A percentile compares a stretch with the other conserved stretches of the same genome.
Conservation (phyloP, 768 basidiomycete species). For the Auricularia sp. region DNA sequence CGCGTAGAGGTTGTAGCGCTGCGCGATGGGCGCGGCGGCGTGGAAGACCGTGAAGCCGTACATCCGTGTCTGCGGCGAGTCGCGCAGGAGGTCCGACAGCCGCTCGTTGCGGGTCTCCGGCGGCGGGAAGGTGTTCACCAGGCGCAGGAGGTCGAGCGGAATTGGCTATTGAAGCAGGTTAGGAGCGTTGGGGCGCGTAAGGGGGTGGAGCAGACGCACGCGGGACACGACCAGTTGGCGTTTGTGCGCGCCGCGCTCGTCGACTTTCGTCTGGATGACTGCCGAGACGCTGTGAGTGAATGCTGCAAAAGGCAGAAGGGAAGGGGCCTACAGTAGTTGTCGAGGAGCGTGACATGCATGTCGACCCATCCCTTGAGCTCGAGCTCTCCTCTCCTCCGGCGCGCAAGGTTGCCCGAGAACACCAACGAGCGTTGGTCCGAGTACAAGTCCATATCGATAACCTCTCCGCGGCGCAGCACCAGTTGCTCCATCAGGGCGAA, state of each 20-base stretch:
- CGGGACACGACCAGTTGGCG: conserved; percentile 44
- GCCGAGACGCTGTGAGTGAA: conserved; percentile 27
- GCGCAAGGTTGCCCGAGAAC: conserved; percentile 52
- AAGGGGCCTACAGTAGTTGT: conserved; percentile 56
- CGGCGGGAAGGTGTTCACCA: conserved; percentile 51
- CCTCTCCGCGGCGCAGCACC: conserved; percentile 65
- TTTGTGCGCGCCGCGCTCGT: conserved; percentile 39
- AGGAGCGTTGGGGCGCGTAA: not conserved
- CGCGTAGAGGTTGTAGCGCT: conserved; percentile 68
- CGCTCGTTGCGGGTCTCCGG: conserved; percentile 58
- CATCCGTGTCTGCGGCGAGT: conserved; percentile 24
- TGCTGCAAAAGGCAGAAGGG: not conserved
- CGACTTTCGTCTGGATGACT: conserved; percentile 40
- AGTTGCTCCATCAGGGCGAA: conserved; percentile 73
- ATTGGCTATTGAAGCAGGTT: conserved; percentile 46
- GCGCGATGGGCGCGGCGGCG: conserved; percentile 40
- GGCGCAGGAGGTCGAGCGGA: conserved; percentile 65
- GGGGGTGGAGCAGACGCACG: conserved; percentile 30
- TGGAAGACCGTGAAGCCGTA: conserved; percentile 77
- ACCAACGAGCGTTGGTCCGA: conserved; percentile 66
- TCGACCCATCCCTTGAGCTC: conserved; percentile 59
- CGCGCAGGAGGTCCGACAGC: conserved; percentile 25
- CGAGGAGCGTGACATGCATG: conserved; percentile 54
- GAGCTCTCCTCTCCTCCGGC: conserved; percentile 53
- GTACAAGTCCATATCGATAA: conserved; percentile 77